Evolutionary conservation across 2,329 filamentous ascomycete species (phyloP), one percentile per base, ranked within the genome.

Genomic region (Fusarium solani-melongenae): DNA sequence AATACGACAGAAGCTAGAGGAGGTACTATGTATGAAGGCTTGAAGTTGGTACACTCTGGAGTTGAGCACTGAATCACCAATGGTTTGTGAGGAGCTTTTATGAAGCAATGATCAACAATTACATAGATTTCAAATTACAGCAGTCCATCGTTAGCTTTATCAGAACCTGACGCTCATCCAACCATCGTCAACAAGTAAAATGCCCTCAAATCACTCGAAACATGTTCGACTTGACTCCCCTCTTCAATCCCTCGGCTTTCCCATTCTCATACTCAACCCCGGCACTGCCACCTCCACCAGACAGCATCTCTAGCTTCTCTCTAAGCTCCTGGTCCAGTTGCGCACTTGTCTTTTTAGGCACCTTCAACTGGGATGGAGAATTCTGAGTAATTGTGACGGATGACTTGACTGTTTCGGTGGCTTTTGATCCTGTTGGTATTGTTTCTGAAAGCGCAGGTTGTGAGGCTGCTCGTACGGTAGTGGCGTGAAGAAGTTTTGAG

Each of bases 201-300:
- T 44, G 12, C 44, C 46, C 9, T 60, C n/a, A 76, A 22, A 94
- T 93, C 68, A 92, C 88, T 17, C 92, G 85, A 79, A 95, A 95
- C 92, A 94, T 94, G 76, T 94, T 94, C 61, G 92, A 89, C 79
- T 88, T 91, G 12, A 95, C 93, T 38, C 91, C 88, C 58, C 92
- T 85, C 82, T 94, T 95, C 88, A 95, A 92, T 0, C 91, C 86
- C 7, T 90, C 90, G 0, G 93, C 90, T 79, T 92, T 88, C 0
- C 93, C 93, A 75, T 94, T 88, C 80, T 95, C 93, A 69, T 93
- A 92, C 80, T 95, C 93, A 6, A 95, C 84, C 1, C 93, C 93
- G 4, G 92, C 86, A 29, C 88, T 88, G 10, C 93, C 93, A 5
- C 93, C 93, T 46, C 92, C 92, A 1, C 93, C 93, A 0, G 92